phyloP scores from a whole-genome alignment of 2,329 filamentous ascomycete species.

The Aphanocladium album region DNA sequence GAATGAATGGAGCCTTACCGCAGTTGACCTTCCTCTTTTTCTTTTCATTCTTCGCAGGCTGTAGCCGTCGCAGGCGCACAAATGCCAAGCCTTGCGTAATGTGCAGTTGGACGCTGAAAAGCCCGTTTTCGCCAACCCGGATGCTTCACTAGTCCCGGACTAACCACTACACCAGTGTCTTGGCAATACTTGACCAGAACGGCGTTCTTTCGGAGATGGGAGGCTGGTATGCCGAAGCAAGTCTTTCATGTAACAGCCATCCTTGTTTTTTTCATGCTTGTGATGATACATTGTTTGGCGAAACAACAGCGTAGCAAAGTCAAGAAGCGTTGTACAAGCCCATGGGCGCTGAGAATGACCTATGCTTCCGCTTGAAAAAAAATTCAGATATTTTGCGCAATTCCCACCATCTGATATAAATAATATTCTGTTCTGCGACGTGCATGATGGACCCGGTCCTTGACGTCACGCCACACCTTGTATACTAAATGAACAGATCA shows the following conservation, averaged over 20 bases:
- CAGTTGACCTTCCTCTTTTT: not conserved
- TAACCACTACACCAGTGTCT: not conserved
- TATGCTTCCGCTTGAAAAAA: too few species aligned
- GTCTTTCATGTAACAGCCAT: not conserved
- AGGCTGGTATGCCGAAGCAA: not conserved
- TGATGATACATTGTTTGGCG: too few species aligned
- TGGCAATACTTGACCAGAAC: not conserved
- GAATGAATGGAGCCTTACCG: not conserved
- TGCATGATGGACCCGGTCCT: not conserved
- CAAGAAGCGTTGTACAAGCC: too few species aligned
- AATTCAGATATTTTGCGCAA: too few species aligned
- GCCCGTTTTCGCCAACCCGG: not conserved
- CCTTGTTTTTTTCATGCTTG: not conserved
- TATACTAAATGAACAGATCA: not conserved
- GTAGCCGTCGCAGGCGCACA: not conserved
- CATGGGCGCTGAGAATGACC: too few species aligned
- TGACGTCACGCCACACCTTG: conserved; percentile 2
- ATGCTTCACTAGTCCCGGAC: not conserved
- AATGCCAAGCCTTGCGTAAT: not conserved
- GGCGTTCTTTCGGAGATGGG: not conserved
- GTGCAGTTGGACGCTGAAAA: not conserved
- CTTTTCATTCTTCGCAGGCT: too few species aligned
- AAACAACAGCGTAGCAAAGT: too few species aligned
- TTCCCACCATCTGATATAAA: not conserved
- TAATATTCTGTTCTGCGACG: not conserved